Evolutionary conservation across 2,329 filamentous ascomycete genomes (phyloP), one percentile per base, ranked within the genome.

Genomic region (Bimuria novae-zelandiae): DNA sequence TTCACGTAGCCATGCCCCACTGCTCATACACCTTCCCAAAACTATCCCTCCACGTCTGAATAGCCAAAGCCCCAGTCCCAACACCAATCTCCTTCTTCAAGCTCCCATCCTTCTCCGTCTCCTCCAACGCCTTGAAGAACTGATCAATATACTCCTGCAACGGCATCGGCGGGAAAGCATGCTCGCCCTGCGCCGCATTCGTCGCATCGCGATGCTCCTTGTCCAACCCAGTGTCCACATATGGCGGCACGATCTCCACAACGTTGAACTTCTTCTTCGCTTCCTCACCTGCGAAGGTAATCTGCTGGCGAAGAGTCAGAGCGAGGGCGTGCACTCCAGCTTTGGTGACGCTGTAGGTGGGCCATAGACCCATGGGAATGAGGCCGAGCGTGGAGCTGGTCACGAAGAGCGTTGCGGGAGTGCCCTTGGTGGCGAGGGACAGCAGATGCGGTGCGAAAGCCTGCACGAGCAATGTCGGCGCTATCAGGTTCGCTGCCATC

Each of bases 201-300:
- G 49, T 49, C 16, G 33, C 29, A 4, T 64, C 63, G 19, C 64
- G 58, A 47, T 65, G 61, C 16, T 52, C 62, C 16, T 51, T 55
- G 45, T 75, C 72, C 1, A 76, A 51, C 1, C 61, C 67, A 1
- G 75, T 76, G 23, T 68, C 70, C 3, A 73, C 68, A 52, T 75
- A 75, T 7, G 72, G 73, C 3, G 72, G 71, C 1, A 65, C 66
- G n/a, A 76, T 59, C 50, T 75, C 72, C 7, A 72, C 59, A 10
- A 75, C 59, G n/a, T 62, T 63, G 35, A 74, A 27, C 27, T 59
- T 72, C 14, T 54, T 64, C 49, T 49, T 49, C 8, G 25, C 44
- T n/a, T 32, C 40, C n/a, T 49, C 53, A 14, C 17, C 14, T 8
- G 53, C 49, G 27, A 33, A 46, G 6, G 17, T 16, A 12, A 55